phyloP scores from a whole-genome alignment of 352 stramenopile genomes.

The Phytophthora macrochlamydospora region DNA sequence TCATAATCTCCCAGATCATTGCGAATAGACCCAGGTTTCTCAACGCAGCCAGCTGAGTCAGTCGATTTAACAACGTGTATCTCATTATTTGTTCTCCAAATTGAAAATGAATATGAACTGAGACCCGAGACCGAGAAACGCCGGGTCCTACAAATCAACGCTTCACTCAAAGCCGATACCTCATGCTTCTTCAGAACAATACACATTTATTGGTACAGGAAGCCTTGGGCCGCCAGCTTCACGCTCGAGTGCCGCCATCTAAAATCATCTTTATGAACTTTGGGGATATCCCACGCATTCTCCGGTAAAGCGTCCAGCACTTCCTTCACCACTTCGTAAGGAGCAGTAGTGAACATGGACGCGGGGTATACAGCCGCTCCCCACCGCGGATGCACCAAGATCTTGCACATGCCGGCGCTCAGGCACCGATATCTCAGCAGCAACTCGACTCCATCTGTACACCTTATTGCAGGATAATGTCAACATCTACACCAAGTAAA shows the following conservation, averaged over 20 bases:
- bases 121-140: too few species aligned
- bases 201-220: too few species aligned
- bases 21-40: too few species aligned
- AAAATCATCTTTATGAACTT: neutral
- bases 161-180: too few species aligned
- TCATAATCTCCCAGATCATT: too few species aligned
- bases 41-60: too few species aligned
- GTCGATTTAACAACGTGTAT: too few species aligned
- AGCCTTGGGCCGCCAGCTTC: neutral
- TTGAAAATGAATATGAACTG: too few species aligned
- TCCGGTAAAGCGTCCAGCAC: conserved; percentile 49
- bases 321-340: conserved; percentile 77
- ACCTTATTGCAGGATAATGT: conserved; percentile 93
- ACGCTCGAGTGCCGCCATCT: neutral
- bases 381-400: conserved; percentile 96
- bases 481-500: conserved; percentile 75
- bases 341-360: conserved; percentile 95
- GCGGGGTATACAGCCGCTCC: conserved; percentile 95
- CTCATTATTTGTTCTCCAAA: too few species aligned
- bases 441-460: conserved; percentile 95
- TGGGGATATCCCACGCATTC: conserved; percentile 27
- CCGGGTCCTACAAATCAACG: too few species aligned
- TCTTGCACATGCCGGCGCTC: conserved; percentile 95
- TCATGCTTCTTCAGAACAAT: too few species aligned
- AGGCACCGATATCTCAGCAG: conserved; percentile 83